Conservation (phyloP, 495 filamentous ascomycete species). For the Neurospora tetraspora region DNA sequence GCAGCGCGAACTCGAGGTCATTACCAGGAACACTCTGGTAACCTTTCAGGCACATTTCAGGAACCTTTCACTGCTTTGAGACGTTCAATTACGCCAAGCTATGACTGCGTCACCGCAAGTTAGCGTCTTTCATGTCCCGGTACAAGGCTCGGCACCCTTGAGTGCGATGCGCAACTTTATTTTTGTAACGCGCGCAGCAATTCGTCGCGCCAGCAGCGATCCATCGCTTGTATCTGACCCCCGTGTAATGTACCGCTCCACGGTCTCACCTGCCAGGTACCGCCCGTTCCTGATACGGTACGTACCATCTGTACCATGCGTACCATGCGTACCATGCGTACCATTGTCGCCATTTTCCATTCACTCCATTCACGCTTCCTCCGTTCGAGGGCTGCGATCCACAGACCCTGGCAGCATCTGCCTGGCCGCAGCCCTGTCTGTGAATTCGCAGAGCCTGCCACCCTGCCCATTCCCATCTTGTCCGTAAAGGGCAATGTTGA, state of each 20-base stretch:
- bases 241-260: constrained; percentile 12
- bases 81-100: constrained; percentile 19
- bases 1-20: constrained; percentile 18
- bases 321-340: background rate
- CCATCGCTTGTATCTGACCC: constrained; percentile 7
- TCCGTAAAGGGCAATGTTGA: constrained; percentile 24
- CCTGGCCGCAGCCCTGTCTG: constrained; percentile 23
- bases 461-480: constrained; percentile 12
- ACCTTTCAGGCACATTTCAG: constrained; percentile 1
- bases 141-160: constrained; percentile 8
- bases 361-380: background rate
- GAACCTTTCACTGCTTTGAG: constrained; percentile 4
- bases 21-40: constrained; percentile 1
- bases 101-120: constrained; percentile 32
- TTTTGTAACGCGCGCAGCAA: constrained; percentile 6
- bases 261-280: constrained; percentile 12
- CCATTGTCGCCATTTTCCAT: background rate
- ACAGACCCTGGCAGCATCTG: constrained; percentile 13
- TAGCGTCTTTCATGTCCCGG: constrained; percentile 5
- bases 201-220: background rate
- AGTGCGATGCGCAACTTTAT: constrained; percentile 4
- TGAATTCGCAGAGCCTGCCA: constrained; percentile 10
- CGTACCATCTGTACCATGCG: background rate
- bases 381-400: constrained; percentile 6
- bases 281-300: constrained; percentile 3